Base-by-base conservation (phyloP, 768 basidiomycete species). In the Leucosporidium creatinivorum region DNA sequence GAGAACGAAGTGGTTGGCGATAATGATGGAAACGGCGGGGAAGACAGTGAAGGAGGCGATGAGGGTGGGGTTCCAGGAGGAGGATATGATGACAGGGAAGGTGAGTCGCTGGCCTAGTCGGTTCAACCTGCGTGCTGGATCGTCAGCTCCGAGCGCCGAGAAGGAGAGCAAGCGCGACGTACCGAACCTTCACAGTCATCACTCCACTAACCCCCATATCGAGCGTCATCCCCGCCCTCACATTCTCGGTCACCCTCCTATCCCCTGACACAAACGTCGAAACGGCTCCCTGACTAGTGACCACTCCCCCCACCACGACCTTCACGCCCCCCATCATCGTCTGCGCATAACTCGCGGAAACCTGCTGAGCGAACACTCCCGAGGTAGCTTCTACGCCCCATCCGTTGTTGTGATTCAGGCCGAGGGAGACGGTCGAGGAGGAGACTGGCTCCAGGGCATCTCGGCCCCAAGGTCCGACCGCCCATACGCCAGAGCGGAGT, bases 31-130 rank as follows among this genome's bases (percentile, higher is more conserved):
- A 0, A 74, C 66, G 9, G 78, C 76, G 2, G 80, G 80, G 5
- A 80, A 3, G 33, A 80, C 58, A 0, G 79, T 76, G 25, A 77
- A 74, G 25, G 72, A 73, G 49, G 77, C 56, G 30, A 78, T 63
- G 36, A 79, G 66, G 17, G 67, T 70, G 0, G 78, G 73, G 44
- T 78, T 76, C 44, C 79, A 72, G 47, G 75, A 65, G 21, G 75
- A 75, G 0, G 79, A 75, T 25, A 81, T 68, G 8, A 79, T 61
- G 44, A 75, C 36, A 17, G 75, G 75, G 28, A 75, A 21, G 21
- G 56, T 68, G 62, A 75, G 36, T 21, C 72, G 68, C 61, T 81
- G 80, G 2, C 80, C 80, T 2, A 81, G 73, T 19, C 80, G 75
- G 54, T 69, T 73, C 61, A 79, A 73, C 15, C 80, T 78, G 62